A percentile compares a stretch with the other conserved stretches of the same genome.
These are phyloP conservation scores for Protomyces macrosporus DNA, from an alignment of 1,139 yeast species.

Conservation along the genomic window DNA sequence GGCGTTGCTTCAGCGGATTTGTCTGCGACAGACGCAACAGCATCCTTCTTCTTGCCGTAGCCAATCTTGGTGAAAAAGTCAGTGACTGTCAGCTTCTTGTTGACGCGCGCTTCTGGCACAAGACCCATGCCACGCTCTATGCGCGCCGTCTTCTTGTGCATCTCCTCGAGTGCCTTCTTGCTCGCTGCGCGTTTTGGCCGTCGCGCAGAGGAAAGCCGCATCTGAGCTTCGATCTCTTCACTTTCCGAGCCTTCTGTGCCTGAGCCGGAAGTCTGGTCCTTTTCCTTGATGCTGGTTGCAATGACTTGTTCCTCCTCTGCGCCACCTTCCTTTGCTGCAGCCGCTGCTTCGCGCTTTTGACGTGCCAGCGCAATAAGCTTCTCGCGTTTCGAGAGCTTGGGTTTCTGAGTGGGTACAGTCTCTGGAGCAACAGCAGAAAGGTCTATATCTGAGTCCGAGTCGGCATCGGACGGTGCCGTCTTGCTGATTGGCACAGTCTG, in stretches of 20 bases:
- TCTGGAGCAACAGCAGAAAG: not conserved
- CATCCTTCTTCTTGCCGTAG: not conserved
- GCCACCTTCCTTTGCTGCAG: not conserved
- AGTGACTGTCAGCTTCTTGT: slow-evolving; percentile 33
- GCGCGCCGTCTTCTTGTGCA: slow-evolving; percentile 37
- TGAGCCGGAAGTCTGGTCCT: not conserved
- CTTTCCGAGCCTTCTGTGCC: slow-evolving; percentile 13
- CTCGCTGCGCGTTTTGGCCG: slow-evolving; percentile 29
- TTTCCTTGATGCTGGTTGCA: not conserved
- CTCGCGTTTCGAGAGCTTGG: not conserved
- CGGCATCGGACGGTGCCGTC: not conserved
- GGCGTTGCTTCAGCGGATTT: not conserved
- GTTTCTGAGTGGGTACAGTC: not conserved
- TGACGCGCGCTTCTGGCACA: slow-evolving; percentile 35
- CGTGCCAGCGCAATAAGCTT: slow-evolving; percentile 1
- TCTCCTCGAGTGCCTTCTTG: slow-evolving; percentile 37
- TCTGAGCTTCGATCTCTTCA: slow-evolving; percentile 20
- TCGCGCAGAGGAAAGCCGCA: slow-evolving; percentile 23
- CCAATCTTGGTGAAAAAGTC: slow-evolving; percentile 33
- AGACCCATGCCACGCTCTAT: slow-evolving; percentile 36
- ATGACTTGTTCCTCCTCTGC: not conserved
- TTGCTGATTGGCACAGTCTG: not conserved
- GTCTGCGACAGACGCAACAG: not conserved
- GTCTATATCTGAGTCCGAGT: slow-evolving; percentile 7
- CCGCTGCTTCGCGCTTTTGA: not conserved